Conservation (phyloP, 129 eudicot species). For the Artemisia annua region DNA sequence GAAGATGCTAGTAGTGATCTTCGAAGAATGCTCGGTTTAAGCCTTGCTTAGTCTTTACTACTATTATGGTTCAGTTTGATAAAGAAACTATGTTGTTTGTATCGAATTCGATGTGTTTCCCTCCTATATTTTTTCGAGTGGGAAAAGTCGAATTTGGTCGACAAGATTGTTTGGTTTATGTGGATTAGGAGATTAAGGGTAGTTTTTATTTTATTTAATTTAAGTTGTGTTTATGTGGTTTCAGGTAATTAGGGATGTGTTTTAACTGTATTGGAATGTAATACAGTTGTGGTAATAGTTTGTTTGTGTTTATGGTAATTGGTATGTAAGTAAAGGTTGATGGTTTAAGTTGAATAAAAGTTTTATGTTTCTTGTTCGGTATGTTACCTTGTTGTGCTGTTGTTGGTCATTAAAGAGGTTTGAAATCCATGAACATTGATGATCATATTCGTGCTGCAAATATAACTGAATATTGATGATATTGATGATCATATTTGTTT, state of each 20-base stretch:
- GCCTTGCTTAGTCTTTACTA: background rate
- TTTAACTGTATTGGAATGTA: slow-evolving; percentile 21
- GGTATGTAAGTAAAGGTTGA: slow-evolving; percentile 19
- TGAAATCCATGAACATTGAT: too few species aligned
- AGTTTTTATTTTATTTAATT: background rate
- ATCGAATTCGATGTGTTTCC: slow-evolving; percentile 10
- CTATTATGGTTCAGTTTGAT: background rate
- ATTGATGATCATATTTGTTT: too few species aligned
- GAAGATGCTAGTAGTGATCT: slow-evolving; percentile 28
- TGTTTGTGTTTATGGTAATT: slow-evolving; percentile 1
- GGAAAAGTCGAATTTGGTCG: slow-evolving; percentile 20
- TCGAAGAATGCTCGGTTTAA: slow-evolving; percentile 35
- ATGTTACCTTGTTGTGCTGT: background rate
- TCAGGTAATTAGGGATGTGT: background rate
- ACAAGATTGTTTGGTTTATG: slow-evolving; percentile 21
- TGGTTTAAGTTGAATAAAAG: background rate
- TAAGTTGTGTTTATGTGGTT: background rate
- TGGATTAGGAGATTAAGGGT: background rate
- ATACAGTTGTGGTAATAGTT: slow-evolving; percentile 19
- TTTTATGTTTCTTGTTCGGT: background rate
- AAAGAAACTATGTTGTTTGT: background rate
- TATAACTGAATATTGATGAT: too few species aligned
- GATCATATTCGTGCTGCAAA: too few species aligned
- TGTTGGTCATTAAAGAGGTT: background rate
- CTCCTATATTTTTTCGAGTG: slow-evolving; percentile 27